Percentiles rank a stretch among this genome's conserved stretches.
Evolutionary conservation across 148 eudicot genomes (phyloP).

Genomic region (Drosera capensis): DNA sequence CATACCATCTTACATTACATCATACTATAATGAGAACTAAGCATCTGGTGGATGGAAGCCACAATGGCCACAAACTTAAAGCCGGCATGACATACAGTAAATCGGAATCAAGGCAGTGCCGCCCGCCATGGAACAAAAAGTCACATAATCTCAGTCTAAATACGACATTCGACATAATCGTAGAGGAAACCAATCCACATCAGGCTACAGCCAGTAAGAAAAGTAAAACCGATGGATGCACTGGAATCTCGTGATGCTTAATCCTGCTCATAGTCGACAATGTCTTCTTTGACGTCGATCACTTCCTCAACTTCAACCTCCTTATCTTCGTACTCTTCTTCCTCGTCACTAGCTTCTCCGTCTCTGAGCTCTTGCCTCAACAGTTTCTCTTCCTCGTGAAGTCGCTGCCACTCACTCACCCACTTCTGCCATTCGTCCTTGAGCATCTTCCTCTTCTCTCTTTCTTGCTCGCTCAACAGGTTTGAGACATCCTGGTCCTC

Average conservation of each 20-base stretch:
- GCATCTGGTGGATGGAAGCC: no score
- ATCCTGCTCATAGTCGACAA: constrained; percentile 24
- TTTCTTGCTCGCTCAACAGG: constrained; percentile 78
- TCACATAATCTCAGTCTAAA: no score
- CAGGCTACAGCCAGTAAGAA: no score
- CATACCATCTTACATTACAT: no score
- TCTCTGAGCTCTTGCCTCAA: constrained; percentile 55
- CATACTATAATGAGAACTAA: no score
- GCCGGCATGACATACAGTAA: no score
- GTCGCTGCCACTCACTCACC: constrained; percentile 49
- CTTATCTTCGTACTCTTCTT: constrained; percentile 81
- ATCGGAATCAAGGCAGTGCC: no score
- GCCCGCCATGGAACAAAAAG: no score
- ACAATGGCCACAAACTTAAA: no score
- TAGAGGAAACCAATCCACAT: no score
- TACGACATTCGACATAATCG: no score
- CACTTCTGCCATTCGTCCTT: constrained; percentile 88
- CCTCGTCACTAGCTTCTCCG: constrained; percentile 86
- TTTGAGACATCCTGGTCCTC: constrained; percentile 83
- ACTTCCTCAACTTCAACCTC: constrained; percentile 82
- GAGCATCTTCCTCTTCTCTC: constrained; percentile 65
- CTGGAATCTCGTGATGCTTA: constrained; percentile 1
- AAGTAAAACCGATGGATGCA: no score
- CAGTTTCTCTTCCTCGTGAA: constrained; percentile 55
- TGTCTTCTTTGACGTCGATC: constrained; percentile 48